Conservation (phyloP, 2,329 filamentous ascomycete genomes). For the Nemania serpens region DNA sequence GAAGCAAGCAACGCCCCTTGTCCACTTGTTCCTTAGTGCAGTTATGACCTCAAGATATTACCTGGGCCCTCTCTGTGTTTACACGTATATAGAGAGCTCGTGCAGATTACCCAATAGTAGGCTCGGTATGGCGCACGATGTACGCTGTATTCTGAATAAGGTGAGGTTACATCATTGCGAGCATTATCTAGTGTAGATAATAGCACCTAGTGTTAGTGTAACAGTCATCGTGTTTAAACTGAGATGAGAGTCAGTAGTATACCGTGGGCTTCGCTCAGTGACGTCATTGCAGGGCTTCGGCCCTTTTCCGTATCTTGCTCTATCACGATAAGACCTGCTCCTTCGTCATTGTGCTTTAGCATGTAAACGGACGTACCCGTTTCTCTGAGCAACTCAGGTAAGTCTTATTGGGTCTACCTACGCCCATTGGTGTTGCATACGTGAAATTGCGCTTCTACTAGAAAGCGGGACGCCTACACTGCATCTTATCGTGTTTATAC, state of each 20-base stretch:
- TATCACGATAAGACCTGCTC: neutral
- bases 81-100: too few species aligned
- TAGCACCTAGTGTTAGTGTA: too few species aligned
- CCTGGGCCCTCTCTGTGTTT: too few species aligned
- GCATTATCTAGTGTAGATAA: neutral
- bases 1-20: too few species aligned
- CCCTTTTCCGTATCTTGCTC: neutral
- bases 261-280: neutral
- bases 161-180: neutral
- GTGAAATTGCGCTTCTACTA: neutral
- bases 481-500: neutral
- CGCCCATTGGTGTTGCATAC: neutral
- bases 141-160: neutral
- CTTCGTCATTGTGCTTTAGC: conserved; percentile 4
- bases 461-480: neutral
- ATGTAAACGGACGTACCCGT: neutral
- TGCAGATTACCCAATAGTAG: too few species aligned
- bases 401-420: neutral
- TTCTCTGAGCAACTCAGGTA: neutral
- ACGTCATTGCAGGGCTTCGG: neutral
- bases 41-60: too few species aligned
- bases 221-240: too few species aligned
- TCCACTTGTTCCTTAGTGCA: too few species aligned
- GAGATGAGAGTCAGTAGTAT: neutral
- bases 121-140: too few species aligned